A percentile compares a stretch with the other conserved stretches of the same genome.
Conservation (phyloP, 1,284 basidiomycete genomes). For the Erythrobasidium hasegawianum region DNA sequence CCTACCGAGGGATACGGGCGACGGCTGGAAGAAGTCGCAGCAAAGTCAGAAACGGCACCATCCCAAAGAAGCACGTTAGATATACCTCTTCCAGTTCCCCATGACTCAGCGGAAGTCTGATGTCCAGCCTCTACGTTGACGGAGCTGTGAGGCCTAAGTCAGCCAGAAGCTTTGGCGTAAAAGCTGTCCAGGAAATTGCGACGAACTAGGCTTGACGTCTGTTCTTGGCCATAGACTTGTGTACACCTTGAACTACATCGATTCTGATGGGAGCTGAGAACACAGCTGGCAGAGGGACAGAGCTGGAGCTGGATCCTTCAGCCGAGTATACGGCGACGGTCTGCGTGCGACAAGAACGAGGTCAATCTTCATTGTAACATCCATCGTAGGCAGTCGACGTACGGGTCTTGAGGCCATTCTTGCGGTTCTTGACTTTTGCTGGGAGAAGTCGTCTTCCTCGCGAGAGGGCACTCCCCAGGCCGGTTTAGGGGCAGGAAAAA, state of each 20-base stretch:
- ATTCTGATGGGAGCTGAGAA: slow-evolving; percentile 97
- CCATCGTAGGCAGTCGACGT: not conserved
- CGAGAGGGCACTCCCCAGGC: too few species aligned
- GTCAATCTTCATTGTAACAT: slow-evolving; percentile 4
- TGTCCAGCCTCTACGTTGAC: slow-evolving; percentile 98
- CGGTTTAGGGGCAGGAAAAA: too few species aligned
- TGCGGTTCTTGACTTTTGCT: not conserved
- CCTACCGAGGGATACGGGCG: slow-evolving; percentile 25
- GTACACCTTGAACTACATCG: slow-evolving; percentile 96
- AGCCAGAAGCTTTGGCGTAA: slow-evolving; percentile 1
- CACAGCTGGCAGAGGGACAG: slow-evolving; percentile 56
- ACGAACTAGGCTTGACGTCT: slow-evolving; percentile 36
- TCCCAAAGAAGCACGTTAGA: slow-evolving; percentile 56
- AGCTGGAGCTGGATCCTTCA: slow-evolving; percentile 11
- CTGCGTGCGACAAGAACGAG: not conserved
- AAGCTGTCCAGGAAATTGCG: not conserved
- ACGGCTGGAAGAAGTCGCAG: not conserved
- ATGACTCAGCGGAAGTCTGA: slow-evolving; percentile 98
- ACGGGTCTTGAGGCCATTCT: slow-evolving; percentile 32
- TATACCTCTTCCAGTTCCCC: slow-evolving; percentile 98
- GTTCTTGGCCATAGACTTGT: slow-evolving; percentile 62
- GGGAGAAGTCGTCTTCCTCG: not conserved
- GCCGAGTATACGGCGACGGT: slow-evolving; percentile 23
- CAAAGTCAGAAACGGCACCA: not conserved
- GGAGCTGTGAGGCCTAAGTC: slow-evolving; percentile 63